Evolutionary conservation across 495 filamentous ascomycete genomes (phyloP).

Genomic region (Ascobolus immersus): DNA sequence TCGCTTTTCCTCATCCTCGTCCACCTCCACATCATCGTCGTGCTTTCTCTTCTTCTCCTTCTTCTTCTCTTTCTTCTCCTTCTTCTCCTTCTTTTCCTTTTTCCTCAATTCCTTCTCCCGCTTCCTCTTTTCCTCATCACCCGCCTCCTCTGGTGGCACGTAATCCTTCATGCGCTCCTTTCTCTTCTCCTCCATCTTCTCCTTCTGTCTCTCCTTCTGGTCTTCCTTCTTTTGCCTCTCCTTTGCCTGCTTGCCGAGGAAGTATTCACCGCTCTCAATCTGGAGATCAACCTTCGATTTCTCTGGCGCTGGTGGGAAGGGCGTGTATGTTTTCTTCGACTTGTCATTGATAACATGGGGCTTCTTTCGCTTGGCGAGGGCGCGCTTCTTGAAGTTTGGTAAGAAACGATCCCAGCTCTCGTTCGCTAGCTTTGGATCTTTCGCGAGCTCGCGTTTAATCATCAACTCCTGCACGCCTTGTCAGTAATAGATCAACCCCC

Average conservation of each 20-base stretch:
- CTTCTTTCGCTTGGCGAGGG: conserved; percentile 53
- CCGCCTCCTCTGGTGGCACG: conserved; percentile 52
- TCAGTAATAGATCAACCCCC: neutral
- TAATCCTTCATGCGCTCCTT: conserved; percentile 63
- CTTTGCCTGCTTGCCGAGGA: conserved; percentile 74
- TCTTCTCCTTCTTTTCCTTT: conserved; percentile 16
- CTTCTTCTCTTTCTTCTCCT: conserved; percentile 12
- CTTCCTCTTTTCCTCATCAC: conserved; percentile 27
- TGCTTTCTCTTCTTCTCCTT: conserved; percentile 8
- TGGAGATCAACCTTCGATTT: conserved; percentile 96
- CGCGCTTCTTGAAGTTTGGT: conserved; percentile 94
- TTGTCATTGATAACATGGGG: conserved; percentile 83
- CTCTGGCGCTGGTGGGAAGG: conserved; percentile 43
- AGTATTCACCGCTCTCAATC: conserved; percentile 95
- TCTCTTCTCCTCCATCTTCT: conserved; percentile 73
- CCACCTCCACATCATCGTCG: conserved; percentile 1
- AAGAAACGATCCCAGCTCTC: conserved; percentile 94
- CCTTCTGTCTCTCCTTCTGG: conserved; percentile 50
- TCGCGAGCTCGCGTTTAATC: conserved; percentile 95
- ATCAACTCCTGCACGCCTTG: conserved; percentile 39
- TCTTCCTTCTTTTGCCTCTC: conserved; percentile 56
- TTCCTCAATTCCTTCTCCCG: conserved; percentile 30
- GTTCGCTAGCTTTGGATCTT: conserved; percentile 62
- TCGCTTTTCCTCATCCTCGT: conserved; percentile 31
- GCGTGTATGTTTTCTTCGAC: conserved; percentile 74